These are phyloP conservation scores for cucumber (Cucumis sativus) DNA, from an alignment of 306 rosid genomes.

Conservation along the genomic window DNA sequence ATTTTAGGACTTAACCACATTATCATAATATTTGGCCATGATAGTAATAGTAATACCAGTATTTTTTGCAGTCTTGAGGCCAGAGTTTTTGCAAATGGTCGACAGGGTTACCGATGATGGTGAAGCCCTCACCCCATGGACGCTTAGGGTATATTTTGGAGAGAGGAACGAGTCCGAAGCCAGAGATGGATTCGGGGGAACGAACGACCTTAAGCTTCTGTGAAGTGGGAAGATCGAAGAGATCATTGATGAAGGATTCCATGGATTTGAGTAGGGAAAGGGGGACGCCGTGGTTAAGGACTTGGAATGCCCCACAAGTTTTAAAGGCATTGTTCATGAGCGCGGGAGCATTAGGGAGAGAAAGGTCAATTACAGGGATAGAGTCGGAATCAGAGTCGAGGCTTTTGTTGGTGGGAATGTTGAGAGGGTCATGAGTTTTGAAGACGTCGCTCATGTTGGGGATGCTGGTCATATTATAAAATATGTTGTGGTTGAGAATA, in stretches of 20 bases:
- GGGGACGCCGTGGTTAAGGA: slow-evolving; percentile 53
- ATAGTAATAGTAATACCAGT: slow-evolving; percentile 29
- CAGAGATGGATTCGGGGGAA: slow-evolving; percentile 47
- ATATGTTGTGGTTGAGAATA: too few relatives aligned
- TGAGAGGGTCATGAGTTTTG: slow-evolving; percentile 30
- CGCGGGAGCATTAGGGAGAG: slow-evolving; percentile 41
- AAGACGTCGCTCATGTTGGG: slow-evolving; percentile 49
- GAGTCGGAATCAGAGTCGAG: slow-evolving; percentile 31
- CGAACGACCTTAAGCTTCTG: slow-evolving; percentile 67
- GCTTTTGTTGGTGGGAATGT: slow-evolving; percentile 28
- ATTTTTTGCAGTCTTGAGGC: slow-evolving; percentile 57
- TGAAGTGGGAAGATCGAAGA: slow-evolving; percentile 46
- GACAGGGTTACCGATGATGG: slow-evolving; percentile 57
- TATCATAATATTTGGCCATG: background rate
- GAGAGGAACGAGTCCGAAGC: slow-evolving; percentile 72
- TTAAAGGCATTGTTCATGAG: slow-evolving; percentile 54
- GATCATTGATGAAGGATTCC: slow-evolving; percentile 22
- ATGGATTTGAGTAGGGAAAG: slow-evolving; percentile 28
- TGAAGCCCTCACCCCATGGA: slow-evolving; percentile 96
- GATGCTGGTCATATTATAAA: slow-evolving; percentile 10
- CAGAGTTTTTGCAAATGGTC: slow-evolving; percentile 68
- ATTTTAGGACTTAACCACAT: too few relatives aligned
- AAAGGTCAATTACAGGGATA: slow-evolving; percentile 52
- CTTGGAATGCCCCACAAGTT: slow-evolving; percentile 78
- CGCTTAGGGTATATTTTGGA: slow-evolving; percentile 76